Evolutionary conservation across 1,284 basidiomycete species (phyloP).

Genomic region (Baeospora myosura): DNA sequence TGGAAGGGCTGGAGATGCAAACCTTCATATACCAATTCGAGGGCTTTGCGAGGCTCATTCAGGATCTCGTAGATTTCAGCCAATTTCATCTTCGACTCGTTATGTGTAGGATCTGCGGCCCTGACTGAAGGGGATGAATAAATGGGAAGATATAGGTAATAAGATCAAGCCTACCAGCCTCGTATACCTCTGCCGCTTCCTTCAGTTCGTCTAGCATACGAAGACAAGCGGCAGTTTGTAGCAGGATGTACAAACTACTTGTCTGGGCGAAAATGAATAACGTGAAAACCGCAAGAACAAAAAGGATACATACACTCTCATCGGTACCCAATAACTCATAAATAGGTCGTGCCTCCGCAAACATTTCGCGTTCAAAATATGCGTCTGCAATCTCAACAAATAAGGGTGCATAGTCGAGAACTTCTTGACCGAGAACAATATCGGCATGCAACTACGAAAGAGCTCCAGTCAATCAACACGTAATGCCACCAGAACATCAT

Average conservation of each 20-base stretch:
- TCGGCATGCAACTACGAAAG: constrained; percentile 63
- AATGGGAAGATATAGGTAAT: constrained; percentile 3
- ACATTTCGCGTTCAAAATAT: constrained; percentile 70
- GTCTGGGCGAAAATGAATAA: constrained; percentile 34
- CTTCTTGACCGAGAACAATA: constrained; percentile 64
- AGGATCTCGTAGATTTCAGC: constrained; percentile 85
- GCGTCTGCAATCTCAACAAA: constrained; percentile 83
- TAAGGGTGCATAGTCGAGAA: constrained; percentile 68
- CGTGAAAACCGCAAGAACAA: not conserved
- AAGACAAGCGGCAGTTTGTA: constrained; percentile 69
- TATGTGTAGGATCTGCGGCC: constrained; percentile 63
- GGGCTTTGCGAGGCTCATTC: constrained; percentile 73
- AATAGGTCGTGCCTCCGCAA: constrained; percentile 68
- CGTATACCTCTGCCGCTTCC: constrained; percentile 77
- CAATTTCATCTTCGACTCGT: constrained; percentile 81
- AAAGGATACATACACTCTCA: constrained; percentile 46
- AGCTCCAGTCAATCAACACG: constrained; percentile 1
- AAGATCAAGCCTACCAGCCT: constrained; percentile 51
- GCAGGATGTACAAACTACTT: constrained; percentile 58
- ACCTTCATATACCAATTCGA: constrained; percentile 76
- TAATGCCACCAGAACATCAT: constrained; percentile 5
- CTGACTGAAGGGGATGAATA: constrained; percentile 44
- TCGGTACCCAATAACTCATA: constrained; percentile 71
- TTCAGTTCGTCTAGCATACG: constrained; percentile 66
- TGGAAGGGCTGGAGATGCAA: not conserved